phyloP scores from a whole-genome alignment of 345 rosid species.

The Leavenworthia alabamica region DNA sequence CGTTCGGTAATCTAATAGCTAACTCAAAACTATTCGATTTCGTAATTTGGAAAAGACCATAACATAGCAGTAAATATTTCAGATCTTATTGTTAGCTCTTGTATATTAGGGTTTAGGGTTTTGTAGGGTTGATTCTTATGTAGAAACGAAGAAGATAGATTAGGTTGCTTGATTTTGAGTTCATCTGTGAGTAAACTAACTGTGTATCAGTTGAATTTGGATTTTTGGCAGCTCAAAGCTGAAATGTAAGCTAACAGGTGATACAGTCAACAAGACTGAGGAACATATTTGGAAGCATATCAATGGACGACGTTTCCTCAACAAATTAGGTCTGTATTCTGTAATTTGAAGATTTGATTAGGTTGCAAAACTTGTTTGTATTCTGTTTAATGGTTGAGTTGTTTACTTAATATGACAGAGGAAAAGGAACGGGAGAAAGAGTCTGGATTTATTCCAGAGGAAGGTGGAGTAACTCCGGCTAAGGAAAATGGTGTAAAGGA shows the following conservation, averaged over 20 bases:
- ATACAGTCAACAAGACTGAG: conserved; percentile 81
- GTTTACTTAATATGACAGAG: conserved; percentile 43
- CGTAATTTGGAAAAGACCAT: too few relatives aligned
- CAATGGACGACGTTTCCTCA: conserved; percentile 79
- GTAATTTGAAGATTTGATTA: not conserved
- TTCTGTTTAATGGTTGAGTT: not conserved
- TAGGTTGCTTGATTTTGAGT: not conserved
- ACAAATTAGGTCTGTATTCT: conserved; percentile 58
- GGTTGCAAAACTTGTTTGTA: not conserved
- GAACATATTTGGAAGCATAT: conserved; percentile 97
- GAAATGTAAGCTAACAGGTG: conserved; percentile 80
- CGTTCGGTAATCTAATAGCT: conserved; percentile 43
- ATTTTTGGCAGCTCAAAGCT: conserved; percentile 73
- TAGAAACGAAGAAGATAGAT: not conserved
- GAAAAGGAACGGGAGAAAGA: conserved; percentile 56
- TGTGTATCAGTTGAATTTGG: conserved; percentile 13
- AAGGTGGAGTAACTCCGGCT: conserved; percentile 6
- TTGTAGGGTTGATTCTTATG: not conserved
- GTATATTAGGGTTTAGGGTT: conserved; percentile 11
- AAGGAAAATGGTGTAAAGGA: conserved; percentile 28
- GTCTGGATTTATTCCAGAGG: conserved; percentile 24
- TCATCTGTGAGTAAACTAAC: not conserved
- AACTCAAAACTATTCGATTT: too few relatives aligned
- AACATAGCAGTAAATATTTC: not conserved
- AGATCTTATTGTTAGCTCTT: not conserved